phyloP scores from a whole-genome alignment of 1,284 basidiomycete genomes.

The Ustilago xerochloae region DNA sequence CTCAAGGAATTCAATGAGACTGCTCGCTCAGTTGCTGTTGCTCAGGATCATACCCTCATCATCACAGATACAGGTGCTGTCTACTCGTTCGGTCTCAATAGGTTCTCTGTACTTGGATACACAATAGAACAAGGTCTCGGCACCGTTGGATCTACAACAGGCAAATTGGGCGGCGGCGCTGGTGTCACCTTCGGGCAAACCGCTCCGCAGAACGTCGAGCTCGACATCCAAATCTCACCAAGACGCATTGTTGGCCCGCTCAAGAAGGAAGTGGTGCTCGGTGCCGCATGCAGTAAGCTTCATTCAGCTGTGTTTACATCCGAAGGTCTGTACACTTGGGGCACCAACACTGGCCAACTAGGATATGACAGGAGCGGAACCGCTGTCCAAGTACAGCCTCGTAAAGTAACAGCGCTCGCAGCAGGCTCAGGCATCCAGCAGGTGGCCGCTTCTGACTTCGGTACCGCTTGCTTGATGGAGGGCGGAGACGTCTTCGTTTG shows the following conservation, averaged over 20 bases:
- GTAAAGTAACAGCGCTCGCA: slow-evolving; percentile 77
- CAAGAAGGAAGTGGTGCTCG: slow-evolving; percentile 82
- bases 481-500: slow-evolving; percentile 84
- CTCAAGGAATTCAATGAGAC: slow-evolving; percentile 74
- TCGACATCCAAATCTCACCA: slow-evolving; percentile 78
- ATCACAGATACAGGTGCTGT: slow-evolving; percentile 84
- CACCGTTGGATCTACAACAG: slow-evolving; percentile 41
- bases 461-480: slow-evolving; percentile 81
- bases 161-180: slow-evolving; percentile 71
- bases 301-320: slow-evolving; percentile 90
- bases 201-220: slow-evolving; percentile 32
- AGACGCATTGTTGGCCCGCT: slow-evolving; percentile 81
- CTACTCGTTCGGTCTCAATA: slow-evolving; percentile 87
- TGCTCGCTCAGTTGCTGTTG: slow-evolving; percentile 77
- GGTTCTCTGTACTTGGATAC: slow-evolving; percentile 81
- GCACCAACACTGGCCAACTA: slow-evolving; percentile 91
- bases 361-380: slow-evolving; percentile 75
- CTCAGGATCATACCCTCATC: slow-evolving; percentile 92
- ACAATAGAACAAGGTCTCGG: slow-evolving; percentile 74
- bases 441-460: slow-evolving; percentile 74
- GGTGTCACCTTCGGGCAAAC: slow-evolving; percentile 45
- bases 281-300: slow-evolving; percentile 86
- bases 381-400: slow-evolving; percentile 81
- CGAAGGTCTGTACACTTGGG: slow-evolving; percentile 91
- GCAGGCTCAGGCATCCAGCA: slow-evolving; percentile 58